These are phyloP conservation scores for Agrocybe pediades DNA, from an alignment of 768 basidiomycete genomes.

Conservation along the genomic window DNA sequence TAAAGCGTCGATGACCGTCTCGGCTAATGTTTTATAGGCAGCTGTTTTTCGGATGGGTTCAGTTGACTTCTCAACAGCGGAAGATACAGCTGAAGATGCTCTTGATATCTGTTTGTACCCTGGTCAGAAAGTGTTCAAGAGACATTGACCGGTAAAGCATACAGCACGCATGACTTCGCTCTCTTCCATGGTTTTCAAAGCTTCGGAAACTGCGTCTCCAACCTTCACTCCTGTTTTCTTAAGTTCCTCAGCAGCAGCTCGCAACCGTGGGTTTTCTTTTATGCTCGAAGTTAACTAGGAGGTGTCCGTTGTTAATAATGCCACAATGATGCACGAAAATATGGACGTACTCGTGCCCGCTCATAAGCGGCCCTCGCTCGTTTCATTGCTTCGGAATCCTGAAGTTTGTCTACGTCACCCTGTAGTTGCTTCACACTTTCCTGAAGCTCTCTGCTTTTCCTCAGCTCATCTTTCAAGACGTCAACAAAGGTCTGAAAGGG, in stretches of 20 bases:
- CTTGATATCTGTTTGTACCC: conserved; percentile 64
- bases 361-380: conserved; percentile 90
- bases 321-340: conserved; percentile 1
- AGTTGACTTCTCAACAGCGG: conserved; percentile 84
- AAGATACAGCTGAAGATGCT: conserved; percentile 85
- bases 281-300: conserved; percentile 87
- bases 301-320: neutral
- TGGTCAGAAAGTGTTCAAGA: neutral
- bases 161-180: conserved; percentile 89
- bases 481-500: conserved; percentile 98
- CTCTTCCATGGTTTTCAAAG: conserved; percentile 92
- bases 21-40: conserved; percentile 90
- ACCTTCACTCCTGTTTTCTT: conserved; percentile 88
- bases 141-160: conserved; percentile 28
- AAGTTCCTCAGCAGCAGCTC: conserved; percentile 92
- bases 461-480: conserved; percentile 87
- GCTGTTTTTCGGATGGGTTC: conserved; percentile 97
- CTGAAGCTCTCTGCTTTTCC: conserved; percentile 92
- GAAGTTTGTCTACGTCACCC: conserved; percentile 96
- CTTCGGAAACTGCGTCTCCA: conserved; percentile 91
- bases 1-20: conserved; percentile 88
- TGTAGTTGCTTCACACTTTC: conserved; percentile 97
- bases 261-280: conserved; percentile 90
- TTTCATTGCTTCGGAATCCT: conserved; percentile 97
- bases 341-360: conserved; percentile 76